Evolutionary conservation across 2,329 filamentous ascomycete species (phyloP).

Genomic region (Fusarium dlaminii): DNA sequence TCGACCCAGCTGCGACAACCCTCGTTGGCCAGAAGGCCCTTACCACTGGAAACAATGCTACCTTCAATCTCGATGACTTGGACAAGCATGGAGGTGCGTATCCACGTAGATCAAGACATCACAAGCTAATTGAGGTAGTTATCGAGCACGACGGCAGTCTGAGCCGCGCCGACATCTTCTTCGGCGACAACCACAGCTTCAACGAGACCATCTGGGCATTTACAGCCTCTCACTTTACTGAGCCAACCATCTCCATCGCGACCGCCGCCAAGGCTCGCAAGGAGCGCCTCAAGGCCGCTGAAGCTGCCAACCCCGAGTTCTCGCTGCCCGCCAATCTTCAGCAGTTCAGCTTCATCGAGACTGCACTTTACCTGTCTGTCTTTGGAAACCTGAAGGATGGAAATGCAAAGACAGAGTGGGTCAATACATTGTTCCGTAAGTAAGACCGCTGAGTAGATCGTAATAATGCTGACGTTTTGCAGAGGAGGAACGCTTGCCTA

Average conservation of each 20-base stretch:
- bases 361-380: conserved; percentile 34
- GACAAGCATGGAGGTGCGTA: conserved; percentile 30
- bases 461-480: neutral
- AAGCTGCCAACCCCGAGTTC: conserved; percentile 31
- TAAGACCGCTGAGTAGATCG: neutral
- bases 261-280: conserved; percentile 34
- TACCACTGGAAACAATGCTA: conserved; percentile 27
- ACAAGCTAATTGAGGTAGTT: conserved; percentile 8
- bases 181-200: conserved; percentile 39
- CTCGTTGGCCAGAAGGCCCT: conserved; percentile 34
- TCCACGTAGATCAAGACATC: rapidly evolving
- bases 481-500: conserved; percentile 37
- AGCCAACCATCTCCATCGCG: conserved; percentile 34
- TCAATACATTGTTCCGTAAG: conserved; percentile 37
- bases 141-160: conserved; percentile 38
- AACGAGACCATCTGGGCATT: conserved; percentile 35
- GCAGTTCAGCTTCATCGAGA: conserved; percentile 35
- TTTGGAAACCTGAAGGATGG: conserved; percentile 28
- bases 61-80: conserved; percentile 36
- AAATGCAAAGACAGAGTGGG: conserved; percentile 35
- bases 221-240: conserved; percentile 29
- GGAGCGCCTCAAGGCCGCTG: conserved; percentile 24
- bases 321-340: neutral
- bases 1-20: conserved; percentile 37
- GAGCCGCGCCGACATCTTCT: conserved; percentile 34